Evolutionary conservation across 108 stramenopile genomes (phyloP).

Genomic region (Nitzschia sp.): DNA sequence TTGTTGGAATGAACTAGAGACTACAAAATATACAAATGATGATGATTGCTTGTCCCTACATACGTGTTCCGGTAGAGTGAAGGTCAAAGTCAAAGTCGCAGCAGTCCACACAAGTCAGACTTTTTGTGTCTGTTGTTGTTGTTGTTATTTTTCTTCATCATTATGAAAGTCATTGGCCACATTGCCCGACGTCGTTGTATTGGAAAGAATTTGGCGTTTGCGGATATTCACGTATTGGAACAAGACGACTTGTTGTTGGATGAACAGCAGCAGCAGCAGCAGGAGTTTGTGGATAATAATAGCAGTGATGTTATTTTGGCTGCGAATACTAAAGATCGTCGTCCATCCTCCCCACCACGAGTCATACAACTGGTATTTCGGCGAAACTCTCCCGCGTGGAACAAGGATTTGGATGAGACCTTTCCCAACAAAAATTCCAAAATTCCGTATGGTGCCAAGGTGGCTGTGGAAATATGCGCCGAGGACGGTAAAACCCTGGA

Average conservation of each 20-base stretch:
- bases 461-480: constrained; percentile 29
- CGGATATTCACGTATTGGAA: constrained; percentile 34
- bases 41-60: too few relatives aligned
- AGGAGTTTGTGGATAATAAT: too few relatives aligned
- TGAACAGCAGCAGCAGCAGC: neutral
- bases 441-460: constrained; percentile 58
- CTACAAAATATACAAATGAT: too few relatives aligned
- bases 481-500: constrained; percentile 10
- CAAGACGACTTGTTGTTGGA: constrained; percentile 1
- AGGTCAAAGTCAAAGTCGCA: too few relatives aligned
- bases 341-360: neutral
- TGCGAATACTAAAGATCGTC: neutral
- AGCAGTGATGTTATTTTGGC: too few relatives aligned
- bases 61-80: too few relatives aligned
- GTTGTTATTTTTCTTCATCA: too few relatives aligned
- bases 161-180: constrained; percentile 35
- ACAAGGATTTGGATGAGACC: constrained; percentile 31
- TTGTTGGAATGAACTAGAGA: too few relatives aligned
- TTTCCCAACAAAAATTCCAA: constrained; percentile 59
- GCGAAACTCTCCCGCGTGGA: constrained; percentile 31
- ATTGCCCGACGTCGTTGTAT: constrained; percentile 56
- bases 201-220: constrained; percentile 61
- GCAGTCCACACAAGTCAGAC: too few relatives aligned
- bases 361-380: constrained; percentile 46
- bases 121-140: too few relatives aligned